Evolutionary conservation across 345 rosid genomes (phyloP), one percentile per base, ranked within the genome.

Genomic region (Gossypium australe): DNA sequence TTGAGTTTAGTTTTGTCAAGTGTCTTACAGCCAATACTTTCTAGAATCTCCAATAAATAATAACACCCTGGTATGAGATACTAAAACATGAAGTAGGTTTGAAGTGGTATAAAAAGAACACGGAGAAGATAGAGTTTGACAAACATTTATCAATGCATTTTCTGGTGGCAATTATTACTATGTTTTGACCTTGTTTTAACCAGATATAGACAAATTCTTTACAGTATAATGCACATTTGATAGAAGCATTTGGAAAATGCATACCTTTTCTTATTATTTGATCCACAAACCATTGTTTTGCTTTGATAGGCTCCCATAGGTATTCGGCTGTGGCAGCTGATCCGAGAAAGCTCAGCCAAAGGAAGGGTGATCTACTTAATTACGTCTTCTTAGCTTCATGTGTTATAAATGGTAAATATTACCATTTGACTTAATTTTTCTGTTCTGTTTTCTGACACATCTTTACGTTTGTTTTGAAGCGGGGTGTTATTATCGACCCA

Each of bases 221-320:
- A 47, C 20, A 22, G 12, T 47, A 67, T 13, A 67, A 67, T 3
- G 18, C 22, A 51, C 44, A 49, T 69, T 69, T 49, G 60, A 2
- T 69, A 17, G 45, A 29, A 51, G 22, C 55, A 51, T 69, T 25
- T 51, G 13, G 59, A 51, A 69, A 51, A 9, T 27, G 60, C 58
- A 17, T 51, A 4, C 20, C 29, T 10, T 55, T 63, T 72, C 65
- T 76, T 63, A 16, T 49, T 52, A 63, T 63, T 29, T 59, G 41
- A 67, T 58, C 47, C 75, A 52, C 20, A 56, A 22, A 13, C 74
- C 73, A 27, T 57, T 66, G 2, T 59, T 75, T 76, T 47, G 71
- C 80, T 71, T 79, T 58, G 57, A n/a, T 82, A 94, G 98, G 97
- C 96, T 76, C 99, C 97, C 57, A 78, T 89, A 24, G 98, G 99